Conservation (phyloP, 495 filamentous ascomycete species). For the Tuber brumale region DNA sequence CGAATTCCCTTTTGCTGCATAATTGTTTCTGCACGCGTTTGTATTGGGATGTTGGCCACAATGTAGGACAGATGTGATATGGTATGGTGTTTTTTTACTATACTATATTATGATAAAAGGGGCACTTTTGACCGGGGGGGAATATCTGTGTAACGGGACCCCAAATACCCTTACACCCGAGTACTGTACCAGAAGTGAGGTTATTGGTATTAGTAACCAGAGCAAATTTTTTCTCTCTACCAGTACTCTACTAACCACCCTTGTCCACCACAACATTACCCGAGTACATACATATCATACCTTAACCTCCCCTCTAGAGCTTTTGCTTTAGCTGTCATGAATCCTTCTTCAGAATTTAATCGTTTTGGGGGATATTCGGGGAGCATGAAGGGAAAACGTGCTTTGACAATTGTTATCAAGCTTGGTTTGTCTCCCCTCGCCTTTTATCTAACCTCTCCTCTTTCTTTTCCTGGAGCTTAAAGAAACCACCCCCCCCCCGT, state of each 20-base stretch:
- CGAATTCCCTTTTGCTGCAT: too few relatives aligned
- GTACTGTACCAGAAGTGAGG: too few relatives aligned
- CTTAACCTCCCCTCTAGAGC: conserved; percentile 11
- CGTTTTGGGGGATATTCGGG: conserved; percentile 14
- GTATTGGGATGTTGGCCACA: too few relatives aligned
- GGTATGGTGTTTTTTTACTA: too few relatives aligned
- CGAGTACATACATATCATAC: conserved; percentile 20
- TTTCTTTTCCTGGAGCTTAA: not conserved
- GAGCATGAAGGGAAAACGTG: conserved; percentile 46
- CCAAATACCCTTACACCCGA: too few relatives aligned
- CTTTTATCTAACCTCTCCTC: not conserved
- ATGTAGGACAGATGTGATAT: too few relatives aligned
- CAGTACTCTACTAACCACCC: not conserved
- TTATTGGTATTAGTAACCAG: not conserved
- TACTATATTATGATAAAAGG: too few relatives aligned
- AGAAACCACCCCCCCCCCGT: not conserved
- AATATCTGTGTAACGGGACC: too few relatives aligned
- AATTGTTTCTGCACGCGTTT: too few relatives aligned
- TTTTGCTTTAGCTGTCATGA: not conserved
- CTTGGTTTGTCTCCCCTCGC: conserved; percentile 57
- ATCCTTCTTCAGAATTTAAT: conserved; percentile 10
- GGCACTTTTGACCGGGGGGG: too few relatives aligned
- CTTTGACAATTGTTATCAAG: conserved; percentile 82
- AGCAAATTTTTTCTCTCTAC: not conserved
- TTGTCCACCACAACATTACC: not conserved